Conservation (phyloP, 768 basidiomycete species). For the Cyathus striatus region DNA sequence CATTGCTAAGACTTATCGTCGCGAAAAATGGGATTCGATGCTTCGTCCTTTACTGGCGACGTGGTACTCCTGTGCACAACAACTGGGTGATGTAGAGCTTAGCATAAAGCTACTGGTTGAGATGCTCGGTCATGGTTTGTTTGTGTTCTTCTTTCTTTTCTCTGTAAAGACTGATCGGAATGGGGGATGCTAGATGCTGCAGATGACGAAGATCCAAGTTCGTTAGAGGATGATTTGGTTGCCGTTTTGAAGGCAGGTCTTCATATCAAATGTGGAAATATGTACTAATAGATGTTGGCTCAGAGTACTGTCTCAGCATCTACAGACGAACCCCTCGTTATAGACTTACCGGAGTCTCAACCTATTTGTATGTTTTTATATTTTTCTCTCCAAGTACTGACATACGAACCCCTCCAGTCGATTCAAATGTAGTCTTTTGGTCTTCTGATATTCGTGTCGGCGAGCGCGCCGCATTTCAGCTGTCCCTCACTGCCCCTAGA, state of each 20-base stretch:
- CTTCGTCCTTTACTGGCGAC: conserved; percentile 68
- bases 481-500: conserved; percentile 53
- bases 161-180: conserved; percentile 1
- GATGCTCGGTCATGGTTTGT: conserved; percentile 73
- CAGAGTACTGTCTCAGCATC: conserved; percentile 70
- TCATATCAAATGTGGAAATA: not conserved
- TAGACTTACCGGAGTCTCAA: conserved; percentile 60
- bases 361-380: conserved; percentile 48
- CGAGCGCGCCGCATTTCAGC: conserved; percentile 67
- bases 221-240: conserved; percentile 67
- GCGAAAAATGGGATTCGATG: conserved; percentile 76
- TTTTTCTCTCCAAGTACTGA: conserved; percentile 1
- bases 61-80: conserved; percentile 82
- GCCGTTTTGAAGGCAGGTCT: conserved; percentile 60
- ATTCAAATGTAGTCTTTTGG: conserved; percentile 71
- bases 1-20: conserved; percentile 83
- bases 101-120: conserved; percentile 76
- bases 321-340: conserved; percentile 47
- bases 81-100: conserved; percentile 70
- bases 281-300: not conserved
- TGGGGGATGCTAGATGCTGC: conserved; percentile 21
- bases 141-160: conserved; percentile 1
- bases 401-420: conserved; percentile 39
- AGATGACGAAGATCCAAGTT: conserved; percentile 40
- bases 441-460: conserved; percentile 52